Conservation (phyloP, 352 stramenopile genomes). For the Blastocystis sp. region DNA sequence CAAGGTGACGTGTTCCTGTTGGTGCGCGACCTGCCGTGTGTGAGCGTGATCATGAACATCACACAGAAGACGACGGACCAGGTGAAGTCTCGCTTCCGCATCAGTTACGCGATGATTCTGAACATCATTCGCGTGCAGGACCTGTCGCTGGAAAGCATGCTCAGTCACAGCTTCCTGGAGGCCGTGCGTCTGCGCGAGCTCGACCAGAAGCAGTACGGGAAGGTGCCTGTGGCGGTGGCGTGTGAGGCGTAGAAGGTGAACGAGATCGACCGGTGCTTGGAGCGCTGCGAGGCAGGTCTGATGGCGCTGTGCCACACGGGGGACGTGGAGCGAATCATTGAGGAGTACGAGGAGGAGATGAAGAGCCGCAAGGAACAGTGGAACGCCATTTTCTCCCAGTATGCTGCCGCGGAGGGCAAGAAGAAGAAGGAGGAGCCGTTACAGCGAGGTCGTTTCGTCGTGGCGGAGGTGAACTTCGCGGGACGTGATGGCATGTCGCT, state of each 20-base stretch:
- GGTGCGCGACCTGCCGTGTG: constrained; percentile 64
- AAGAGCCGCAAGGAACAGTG: constrained; percentile 71
- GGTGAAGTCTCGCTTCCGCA: constrained; percentile 90
- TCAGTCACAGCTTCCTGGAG: constrained; percentile 92
- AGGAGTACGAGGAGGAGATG: not conserved
- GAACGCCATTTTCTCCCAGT: not conserved
- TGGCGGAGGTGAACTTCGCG: not conserved
- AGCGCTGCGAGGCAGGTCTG: constrained; percentile 63
- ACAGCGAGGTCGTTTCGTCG: not conserved
- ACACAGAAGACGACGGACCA: constrained; percentile 89
- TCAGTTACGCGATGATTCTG: constrained; percentile 98
- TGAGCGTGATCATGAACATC: constrained; percentile 84
- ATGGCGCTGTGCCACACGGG: not conserved
- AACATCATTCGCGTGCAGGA: constrained; percentile 87
- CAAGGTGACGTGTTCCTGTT: constrained; percentile 83
- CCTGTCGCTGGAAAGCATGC: constrained; percentile 88
- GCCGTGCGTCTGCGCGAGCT: constrained; percentile 86
- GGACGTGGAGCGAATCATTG: not conserved
- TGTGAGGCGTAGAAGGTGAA: constrained; percentile 74
- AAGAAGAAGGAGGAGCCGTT: constrained; percentile 26
- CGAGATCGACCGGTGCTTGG: constrained; percentile 79
- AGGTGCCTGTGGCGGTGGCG: constrained; percentile 74
- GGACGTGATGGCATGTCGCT: not conserved
- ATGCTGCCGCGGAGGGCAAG: not conserved
- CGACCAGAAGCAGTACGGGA: constrained; percentile 76